Evolutionary conservation across 345 rosid species (phyloP), one percentile per base, ranked within the genome.

Genomic region (Chamaenerion angustifolium): DNA sequence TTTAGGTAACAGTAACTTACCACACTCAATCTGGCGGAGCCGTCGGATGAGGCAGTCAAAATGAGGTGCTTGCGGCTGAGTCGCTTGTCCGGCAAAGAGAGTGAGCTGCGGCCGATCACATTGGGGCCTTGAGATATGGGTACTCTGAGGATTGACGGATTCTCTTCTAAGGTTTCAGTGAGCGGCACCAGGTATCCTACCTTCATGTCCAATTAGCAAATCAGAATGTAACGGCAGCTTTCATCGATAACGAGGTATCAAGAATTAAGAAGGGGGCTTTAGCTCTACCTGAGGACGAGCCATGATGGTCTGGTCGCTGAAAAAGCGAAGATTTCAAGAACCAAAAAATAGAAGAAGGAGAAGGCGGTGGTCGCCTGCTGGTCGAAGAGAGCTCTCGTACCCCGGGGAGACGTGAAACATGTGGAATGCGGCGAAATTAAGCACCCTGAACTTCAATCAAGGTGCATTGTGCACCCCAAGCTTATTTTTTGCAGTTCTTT

Each of bases 61-160:
- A 83, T 65, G 65, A 92, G 67, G 66, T 87, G 98, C 48, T 76
- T 74, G 60, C 95, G 95, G 74, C 98, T 92, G 64, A 92, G 79
- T 16, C 96, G 66, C 66, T 82, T 84, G 62, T 84, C 95, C 48
- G 80, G 45, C 52, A 68, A 37, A 43, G 81, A 51, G 49, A 87
- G 58, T 46, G 64, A 63, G 60, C 53, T 10, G 40, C 96, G 89
- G 48, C 98, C 96, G 63, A 92, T 67, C 46, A 58, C 54, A 70
- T 78, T 92, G 46, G 74, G 67, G 43, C 93, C 95, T 48, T 45
- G 11, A 42, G 71, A 62, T 69, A 87, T 66, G 3, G 69, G 64
- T 3, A 92, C 60, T 56, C 68, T 75, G 1, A 76, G 82, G 14
- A 60, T 37, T 19, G 93, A 80, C 40, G 71, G 7, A 54, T 71